Evolutionary conservation across 495 filamentous ascomycete genomes (phyloP).

Genomic region (Neurospora terricola): DNA sequence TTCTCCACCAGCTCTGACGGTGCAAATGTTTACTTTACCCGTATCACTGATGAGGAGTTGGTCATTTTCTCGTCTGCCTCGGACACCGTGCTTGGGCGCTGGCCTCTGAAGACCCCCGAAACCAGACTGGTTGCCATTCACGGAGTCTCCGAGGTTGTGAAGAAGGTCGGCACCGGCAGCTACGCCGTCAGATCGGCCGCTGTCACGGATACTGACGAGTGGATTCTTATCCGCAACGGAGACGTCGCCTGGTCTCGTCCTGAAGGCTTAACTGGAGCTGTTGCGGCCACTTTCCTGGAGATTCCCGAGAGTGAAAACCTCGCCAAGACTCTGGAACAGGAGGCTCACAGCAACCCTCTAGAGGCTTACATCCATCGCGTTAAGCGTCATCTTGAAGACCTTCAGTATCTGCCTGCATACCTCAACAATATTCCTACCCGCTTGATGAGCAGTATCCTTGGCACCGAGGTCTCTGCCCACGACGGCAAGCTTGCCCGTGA

Average conservation of each 20-base stretch:
- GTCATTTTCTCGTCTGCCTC: slow-evolving; percentile 66
- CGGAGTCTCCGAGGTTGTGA: slow-evolving; percentile 74
- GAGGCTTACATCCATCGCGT: slow-evolving; percentile 82
- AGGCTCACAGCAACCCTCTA: slow-evolving; percentile 70
- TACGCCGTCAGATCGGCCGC: slow-evolving; percentile 73
- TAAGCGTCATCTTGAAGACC: slow-evolving; percentile 68
- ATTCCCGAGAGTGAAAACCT: slow-evolving; percentile 60
- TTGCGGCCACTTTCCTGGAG: slow-evolving; percentile 72
- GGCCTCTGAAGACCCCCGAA: slow-evolving; percentile 41
- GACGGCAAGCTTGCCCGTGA: slow-evolving; percentile 54
- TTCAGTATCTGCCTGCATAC: slow-evolving; percentile 70
- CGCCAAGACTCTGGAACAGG: slow-evolving; percentile 69
- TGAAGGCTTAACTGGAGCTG: slow-evolving; percentile 66
- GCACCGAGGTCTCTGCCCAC: slow-evolving; percentile 33
- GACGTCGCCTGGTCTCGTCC: slow-evolving; percentile 67
- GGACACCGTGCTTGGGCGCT: slow-evolving; percentile 63
- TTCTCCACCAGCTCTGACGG: slow-evolving; percentile 70
- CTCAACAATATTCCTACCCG: slow-evolving; percentile 54
- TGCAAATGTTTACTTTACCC: slow-evolving; percentile 80
- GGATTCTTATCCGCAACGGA: slow-evolving; percentile 75
- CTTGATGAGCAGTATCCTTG: slow-evolving; percentile 59
- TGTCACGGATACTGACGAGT: slow-evolving; percentile 60
- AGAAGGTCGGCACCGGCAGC: slow-evolving; percentile 40
- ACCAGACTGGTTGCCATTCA: slow-evolving; percentile 42
- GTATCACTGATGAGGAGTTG: slow-evolving; percentile 61